Conservation (phyloP, 495 filamentous ascomycete species). For the Echria macrotheca region DNA sequence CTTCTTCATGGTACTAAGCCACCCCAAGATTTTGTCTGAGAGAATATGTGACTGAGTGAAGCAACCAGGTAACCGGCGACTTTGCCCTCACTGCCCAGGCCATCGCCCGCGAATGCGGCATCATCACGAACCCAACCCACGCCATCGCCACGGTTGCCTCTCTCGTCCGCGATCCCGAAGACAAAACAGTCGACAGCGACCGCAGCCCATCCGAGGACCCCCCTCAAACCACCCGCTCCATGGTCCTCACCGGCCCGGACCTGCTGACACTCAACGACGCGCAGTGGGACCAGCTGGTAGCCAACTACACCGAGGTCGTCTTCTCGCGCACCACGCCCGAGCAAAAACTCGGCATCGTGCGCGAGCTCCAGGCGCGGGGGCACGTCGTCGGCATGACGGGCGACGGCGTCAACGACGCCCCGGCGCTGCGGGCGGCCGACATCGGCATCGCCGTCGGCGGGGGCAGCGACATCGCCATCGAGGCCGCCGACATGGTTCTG, state of each 20-base stretch:
- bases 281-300: constrained; percentile 39
- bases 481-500: constrained; percentile 66
- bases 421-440: constrained; percentile 67
- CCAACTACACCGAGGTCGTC: constrained; percentile 41
- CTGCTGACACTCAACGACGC: constrained; percentile 47
- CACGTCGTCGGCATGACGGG: constrained; percentile 57
- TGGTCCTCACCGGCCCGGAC: constrained; percentile 54
- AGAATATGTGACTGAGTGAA: too few species aligned
- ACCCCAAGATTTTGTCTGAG: too few species aligned
- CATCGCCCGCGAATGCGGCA: constrained; percentile 62
- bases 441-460: constrained; percentile 75
- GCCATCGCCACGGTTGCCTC: constrained; percentile 36
- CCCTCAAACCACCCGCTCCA: constrained; percentile 17
- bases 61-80: constrained; percentile 65
- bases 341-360: constrained; percentile 70
- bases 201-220: neutral
- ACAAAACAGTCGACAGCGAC: constrained; percentile 4
- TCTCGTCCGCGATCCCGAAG: constrained; percentile 30
- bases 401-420: constrained; percentile 82
- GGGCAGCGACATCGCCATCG: constrained; percentile 72
- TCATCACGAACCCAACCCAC: constrained; percentile 45
- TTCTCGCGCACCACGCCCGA: constrained; percentile 70
- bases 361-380: constrained; percentile 54
- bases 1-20: constrained; percentile 61
- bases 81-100: constrained; percentile 64